phyloP scores from a whole-genome alignment of 1,284 basidiomycete species.

The Cutaneotrichosporon mucoides region DNA sequence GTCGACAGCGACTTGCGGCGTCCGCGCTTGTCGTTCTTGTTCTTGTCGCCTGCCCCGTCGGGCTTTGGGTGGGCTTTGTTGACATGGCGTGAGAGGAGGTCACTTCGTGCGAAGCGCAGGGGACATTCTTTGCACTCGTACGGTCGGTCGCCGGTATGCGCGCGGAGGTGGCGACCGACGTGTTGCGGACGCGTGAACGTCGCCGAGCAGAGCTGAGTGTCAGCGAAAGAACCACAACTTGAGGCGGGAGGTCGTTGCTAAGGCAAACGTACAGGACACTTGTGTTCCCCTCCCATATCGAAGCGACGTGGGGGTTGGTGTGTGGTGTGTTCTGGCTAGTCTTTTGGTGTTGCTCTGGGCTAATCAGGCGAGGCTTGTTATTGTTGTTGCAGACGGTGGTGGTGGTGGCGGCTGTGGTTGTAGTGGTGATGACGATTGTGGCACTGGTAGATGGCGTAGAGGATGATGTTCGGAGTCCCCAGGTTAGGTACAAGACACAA shows the following conservation, averaged over 20 bases:
- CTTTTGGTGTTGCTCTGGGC: neutral
- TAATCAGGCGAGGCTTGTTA: neutral
- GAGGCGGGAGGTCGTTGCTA: too few species aligned
- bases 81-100: slow-evolving; percentile 78
- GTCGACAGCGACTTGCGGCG: slow-evolving; percentile 22
- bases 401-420: too few species aligned
- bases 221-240: too few species aligned
- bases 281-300: slow-evolving; percentile 24
- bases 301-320: too few species aligned
- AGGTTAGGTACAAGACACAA: too few species aligned
- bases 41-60: slow-evolving; percentile 55
- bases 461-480: too few species aligned
- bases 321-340: neutral
- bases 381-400: too few species aligned
- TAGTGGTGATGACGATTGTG: too few species aligned
- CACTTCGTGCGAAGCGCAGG: slow-evolving; percentile 81
- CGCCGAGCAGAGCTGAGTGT: slow-evolving; percentile 62
- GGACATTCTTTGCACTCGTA: slow-evolving; percentile 86
- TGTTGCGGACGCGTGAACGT: slow-evolving; percentile 85
- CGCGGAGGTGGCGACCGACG: slow-evolving; percentile 83
- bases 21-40: slow-evolving; percentile 33
- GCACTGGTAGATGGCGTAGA: too few species aligned
- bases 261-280: slow-evolving; percentile 18
- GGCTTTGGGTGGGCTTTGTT: slow-evolving; percentile 74
- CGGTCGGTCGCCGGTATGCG: slow-evolving; percentile 85